Base-by-base conservation (phyloP, 352 stramenopile genomes). In the Pythium insidiosum region DNA sequence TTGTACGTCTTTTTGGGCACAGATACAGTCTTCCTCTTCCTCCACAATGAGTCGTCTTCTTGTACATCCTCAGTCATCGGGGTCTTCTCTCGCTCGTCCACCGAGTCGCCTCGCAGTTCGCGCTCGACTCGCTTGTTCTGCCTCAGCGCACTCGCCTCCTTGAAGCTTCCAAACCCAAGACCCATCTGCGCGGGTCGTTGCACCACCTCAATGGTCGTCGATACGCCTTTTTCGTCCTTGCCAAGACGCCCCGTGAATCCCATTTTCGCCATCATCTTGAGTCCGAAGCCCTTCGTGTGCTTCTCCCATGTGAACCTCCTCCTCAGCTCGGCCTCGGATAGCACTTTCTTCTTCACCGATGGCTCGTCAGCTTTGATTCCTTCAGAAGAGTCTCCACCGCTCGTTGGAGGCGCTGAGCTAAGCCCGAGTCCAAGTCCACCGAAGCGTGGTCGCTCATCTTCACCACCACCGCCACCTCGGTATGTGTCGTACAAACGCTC, bases 191-290 rank as follows among this genome's bases (percentile, higher is more conserved):
- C 66, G 0, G 94, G 93, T 11, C 94, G 85, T 51, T 96, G 84
- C 18, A 97, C 91, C 4, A 98, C 94, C 56, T 97, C 85, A 25
- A 98, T 71, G 1, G 88, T 92, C 21, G 78, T 62, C 7, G 92
- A 96, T 25, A 98, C 92, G 38, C 93, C 91, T 42, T 87, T 84
- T 47, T 96, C 85, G 33, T 96, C 79, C 53, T 95, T 96, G 21
- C 93, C 93, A 20, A 98, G 60, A 16, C 93, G 89, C 12, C 92
- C 93, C 15, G 69, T 87, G 54, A 97, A 98, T 33, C 94, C 94
- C 90, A 98, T 97, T 63, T 98, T 98, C 20, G 82, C 58, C 40
- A 98, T 63, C 63, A 98, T 86, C 63, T 97, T 97, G 47, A 91
- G 84, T 10, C 93, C 94, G 50, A 98, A 97, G 20, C 93, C 94